Percentiles rank a stretch among this genome's conserved stretches.
These are phyloP conservation scores for Theobroma cacao DNA, from an alignment of 345 rosid genomes.

Conservation along the genomic window DNA sequence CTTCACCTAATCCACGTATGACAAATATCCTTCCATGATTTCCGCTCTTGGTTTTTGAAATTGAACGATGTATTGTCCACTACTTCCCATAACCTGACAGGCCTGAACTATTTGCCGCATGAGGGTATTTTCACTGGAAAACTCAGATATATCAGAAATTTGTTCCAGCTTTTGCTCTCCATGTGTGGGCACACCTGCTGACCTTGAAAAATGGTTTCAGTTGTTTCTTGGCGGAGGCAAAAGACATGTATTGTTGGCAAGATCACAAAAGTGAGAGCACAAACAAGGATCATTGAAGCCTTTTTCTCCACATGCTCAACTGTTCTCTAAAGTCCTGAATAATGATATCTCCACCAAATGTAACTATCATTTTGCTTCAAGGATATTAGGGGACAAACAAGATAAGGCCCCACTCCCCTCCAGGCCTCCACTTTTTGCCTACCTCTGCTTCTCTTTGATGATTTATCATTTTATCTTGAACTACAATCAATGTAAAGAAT, in stretches of 20 bases:
- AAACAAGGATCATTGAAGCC: background rate
- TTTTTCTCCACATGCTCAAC: conserved; percentile 6
- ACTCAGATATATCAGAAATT: too few relatives aligned
- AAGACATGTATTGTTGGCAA: background rate
- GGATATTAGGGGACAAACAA: background rate
- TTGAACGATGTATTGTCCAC: too few relatives aligned
- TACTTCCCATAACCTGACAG: too few relatives aligned
- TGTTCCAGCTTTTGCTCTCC: too few relatives aligned
- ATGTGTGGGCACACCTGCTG: too few relatives aligned
- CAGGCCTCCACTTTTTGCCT: conserved; percentile 1
- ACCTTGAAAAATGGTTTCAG: too few relatives aligned
- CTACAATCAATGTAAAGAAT: background rate
- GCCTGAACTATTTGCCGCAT: background rate
- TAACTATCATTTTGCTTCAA: conserved; percentile 8
- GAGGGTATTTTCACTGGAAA: too few relatives aligned
- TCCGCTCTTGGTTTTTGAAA: background rate
- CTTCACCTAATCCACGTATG: background rate
- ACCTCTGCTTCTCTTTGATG: background rate
- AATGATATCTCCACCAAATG: background rate
- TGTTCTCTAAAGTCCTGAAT: conserved; percentile 4
- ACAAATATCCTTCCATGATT: background rate
- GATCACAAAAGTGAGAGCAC: background rate
- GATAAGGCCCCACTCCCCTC: background rate
- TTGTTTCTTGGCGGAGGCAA: background rate
- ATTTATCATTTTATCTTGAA: conserved; percentile 29